Percentiles rank a stretch among this genome's conserved stretches.
Evolutionary conservation across 139 green algal species (phyloP).

Genomic region (Tetradesmus obliquus): DNA sequence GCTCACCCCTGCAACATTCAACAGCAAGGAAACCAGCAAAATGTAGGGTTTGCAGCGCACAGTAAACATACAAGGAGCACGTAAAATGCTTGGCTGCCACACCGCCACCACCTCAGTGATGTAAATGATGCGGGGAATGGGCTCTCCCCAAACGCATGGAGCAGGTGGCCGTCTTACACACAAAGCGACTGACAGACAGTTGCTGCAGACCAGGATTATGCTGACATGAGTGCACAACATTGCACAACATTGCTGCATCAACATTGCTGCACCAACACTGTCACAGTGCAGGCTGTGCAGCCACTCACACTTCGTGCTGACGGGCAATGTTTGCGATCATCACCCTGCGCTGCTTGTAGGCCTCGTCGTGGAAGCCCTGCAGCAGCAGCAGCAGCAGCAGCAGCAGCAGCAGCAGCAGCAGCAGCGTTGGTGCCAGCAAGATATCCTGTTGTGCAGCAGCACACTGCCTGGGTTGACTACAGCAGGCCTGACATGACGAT

Average conservation of each 20-base stretch:
- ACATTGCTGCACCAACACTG: no score
- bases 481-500: no score
- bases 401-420: constrained; percentile 3
- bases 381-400: constrained; percentile 18
- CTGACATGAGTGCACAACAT: no score
- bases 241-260: no score
- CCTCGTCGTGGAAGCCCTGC: constrained; percentile 75
- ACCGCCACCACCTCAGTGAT: constrained; percentile 70
- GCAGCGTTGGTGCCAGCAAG: neutral
- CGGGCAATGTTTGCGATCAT: constrained; percentile 77
- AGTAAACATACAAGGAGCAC: neutral
- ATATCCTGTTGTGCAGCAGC: no score
- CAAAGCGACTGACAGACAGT: no score
- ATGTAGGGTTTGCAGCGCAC: neutral
- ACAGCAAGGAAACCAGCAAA: neutral
- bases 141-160: constrained; percentile 54
- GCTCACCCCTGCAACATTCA: constrained; percentile 64
- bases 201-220: no score
- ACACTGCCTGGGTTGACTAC: no score
- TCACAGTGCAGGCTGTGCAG: neutral
- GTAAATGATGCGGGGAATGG: constrained; percentile 84
- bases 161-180: no score
- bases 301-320: constrained; percentile 70
- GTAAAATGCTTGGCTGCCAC: constrained; percentile 58
- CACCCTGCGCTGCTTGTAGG: constrained; percentile 81